Conservation (phyloP, 2,329 filamentous ascomycete genomes). For the Aspergillus oerlinghausenensis region DNA sequence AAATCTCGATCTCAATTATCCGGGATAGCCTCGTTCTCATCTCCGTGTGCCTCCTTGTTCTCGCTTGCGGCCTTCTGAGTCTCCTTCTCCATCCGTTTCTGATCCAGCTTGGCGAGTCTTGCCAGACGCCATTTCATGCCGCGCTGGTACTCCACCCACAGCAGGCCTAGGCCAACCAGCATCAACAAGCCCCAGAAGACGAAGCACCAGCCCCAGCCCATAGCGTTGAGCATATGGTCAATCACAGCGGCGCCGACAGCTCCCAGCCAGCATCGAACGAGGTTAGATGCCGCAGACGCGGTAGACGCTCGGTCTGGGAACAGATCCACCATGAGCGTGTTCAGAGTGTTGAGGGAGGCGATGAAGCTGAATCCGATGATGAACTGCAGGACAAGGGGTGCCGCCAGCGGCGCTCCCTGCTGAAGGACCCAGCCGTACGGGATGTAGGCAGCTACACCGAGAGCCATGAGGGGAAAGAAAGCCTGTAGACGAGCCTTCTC, state of each 20-base stretch:
- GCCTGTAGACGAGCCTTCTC: conserved; percentile 26
- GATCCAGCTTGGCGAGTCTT: not conserved
- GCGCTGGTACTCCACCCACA: conserved; percentile 12
- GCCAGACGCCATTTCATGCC: conserved; percentile 18
- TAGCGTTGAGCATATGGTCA: conserved; percentile 20
- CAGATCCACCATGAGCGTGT: conserved; percentile 29
- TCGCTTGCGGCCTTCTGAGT: conserved; percentile 3
- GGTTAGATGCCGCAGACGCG: conserved; percentile 25
- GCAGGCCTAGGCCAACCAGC: conserved; percentile 11
- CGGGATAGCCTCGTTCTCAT: not conserved
- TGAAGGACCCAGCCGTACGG: conserved; percentile 31
- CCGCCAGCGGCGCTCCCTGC: conserved; percentile 15
- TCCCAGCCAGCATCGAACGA: conserved; percentile 27
- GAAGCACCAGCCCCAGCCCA: conserved; percentile 28
- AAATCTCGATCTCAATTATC: not conserved
- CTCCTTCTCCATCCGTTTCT: conserved; percentile 11
- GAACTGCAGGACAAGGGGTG: conserved; percentile 28
- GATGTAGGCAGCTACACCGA: conserved; percentile 22
- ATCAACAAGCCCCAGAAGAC: conserved; percentile 18
- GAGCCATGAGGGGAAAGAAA: conserved; percentile 20
- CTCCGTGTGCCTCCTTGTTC: conserved; percentile 2
- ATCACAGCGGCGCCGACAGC: conserved; percentile 24
- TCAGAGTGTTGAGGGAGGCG: conserved; percentile 18
- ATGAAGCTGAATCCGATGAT: conserved; percentile 25
- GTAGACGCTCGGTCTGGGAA: conserved; percentile 22